Conservation (phyloP, 2,329 filamentous ascomycete genomes). For the Polytolypa hystricis region DNA sequence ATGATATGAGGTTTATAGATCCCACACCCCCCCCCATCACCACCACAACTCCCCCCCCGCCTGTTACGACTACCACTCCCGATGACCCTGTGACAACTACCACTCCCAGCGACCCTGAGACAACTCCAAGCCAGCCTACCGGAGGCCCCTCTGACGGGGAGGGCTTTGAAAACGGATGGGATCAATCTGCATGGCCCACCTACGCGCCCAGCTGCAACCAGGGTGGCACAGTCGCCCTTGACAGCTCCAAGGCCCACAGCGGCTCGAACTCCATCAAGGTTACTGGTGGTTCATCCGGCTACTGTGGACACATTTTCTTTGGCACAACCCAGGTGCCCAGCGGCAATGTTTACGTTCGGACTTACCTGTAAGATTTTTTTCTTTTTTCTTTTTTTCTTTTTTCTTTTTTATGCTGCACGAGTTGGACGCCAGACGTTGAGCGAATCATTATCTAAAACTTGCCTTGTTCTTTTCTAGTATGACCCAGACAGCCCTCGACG, state of each 20-base stretch:
- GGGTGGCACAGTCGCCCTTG: constrained; percentile 46
- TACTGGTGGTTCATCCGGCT: constrained; percentile 40
- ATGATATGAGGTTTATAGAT: background rate
- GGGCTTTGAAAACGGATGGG: constrained; percentile 49
- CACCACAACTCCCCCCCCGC: background rate
- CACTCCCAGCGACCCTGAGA: background rate
- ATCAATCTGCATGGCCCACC: constrained; percentile 46
- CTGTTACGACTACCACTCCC: background rate
- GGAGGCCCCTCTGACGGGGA: constrained; percentile 33
- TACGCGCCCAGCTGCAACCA: constrained; percentile 52
- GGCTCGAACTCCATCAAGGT: constrained; percentile 46
- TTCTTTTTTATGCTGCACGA: background rate
- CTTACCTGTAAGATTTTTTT: constrained; percentile 40
- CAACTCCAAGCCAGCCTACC: background rate
- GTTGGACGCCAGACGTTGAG: background rate
- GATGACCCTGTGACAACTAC: background rate
- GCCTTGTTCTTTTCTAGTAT: constrained; percentile 32
- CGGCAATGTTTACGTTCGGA: constrained; percentile 48
- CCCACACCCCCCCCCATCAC: background rate
- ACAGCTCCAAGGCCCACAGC: constrained; percentile 46
- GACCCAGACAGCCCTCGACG: constrained; percentile 45
- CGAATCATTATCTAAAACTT: background rate
- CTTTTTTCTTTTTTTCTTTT: no score
- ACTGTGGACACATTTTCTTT: constrained; percentile 51
- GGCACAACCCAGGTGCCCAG: constrained; percentile 46